Conservation (phyloP, 805 yeast genomes). For the Kockiozyma suomiensis region DNA sequence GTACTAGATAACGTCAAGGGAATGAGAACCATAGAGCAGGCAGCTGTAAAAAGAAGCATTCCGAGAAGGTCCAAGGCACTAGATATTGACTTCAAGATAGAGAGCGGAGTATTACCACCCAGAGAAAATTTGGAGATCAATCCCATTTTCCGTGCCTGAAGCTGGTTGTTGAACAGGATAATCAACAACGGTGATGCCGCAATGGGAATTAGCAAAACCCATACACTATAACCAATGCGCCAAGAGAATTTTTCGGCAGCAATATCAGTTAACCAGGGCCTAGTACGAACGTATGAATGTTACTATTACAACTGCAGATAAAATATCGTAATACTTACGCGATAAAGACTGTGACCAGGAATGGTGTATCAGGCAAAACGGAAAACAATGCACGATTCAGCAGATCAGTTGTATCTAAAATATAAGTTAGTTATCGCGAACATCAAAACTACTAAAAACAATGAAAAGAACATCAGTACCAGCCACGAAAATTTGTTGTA, state of each 20-base stretch:
- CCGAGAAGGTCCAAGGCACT: conserved; percentile 64
- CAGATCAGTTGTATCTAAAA: conserved; percentile 47
- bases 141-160: conserved; percentile 27
- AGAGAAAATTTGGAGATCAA: conserved; percentile 20
- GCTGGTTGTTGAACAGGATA: conserved; percentile 32
- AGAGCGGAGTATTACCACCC: conserved; percentile 11
- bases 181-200: conserved; percentile 38
- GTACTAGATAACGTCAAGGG: conserved; percentile 74
- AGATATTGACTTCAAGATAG: conserved; percentile 5
- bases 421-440: background rate
- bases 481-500: conserved; percentile 43
- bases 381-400: conserved; percentile 46
- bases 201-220: conserved; percentile 51
- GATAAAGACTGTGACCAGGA: conserved; percentile 48
- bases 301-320: conserved; percentile 25
- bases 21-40: conserved; percentile 61
- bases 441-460: too few relatives aligned
- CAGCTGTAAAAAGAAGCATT: conserved; percentile 51
- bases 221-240: conserved; percentile 60
- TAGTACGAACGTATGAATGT: background rate
- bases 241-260: conserved; percentile 46
- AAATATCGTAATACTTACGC: conserved; percentile 46
- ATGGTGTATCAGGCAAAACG: conserved; percentile 47
- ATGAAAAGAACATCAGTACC: conserved; percentile 11
- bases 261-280: conserved; percentile 36